Evolutionary conservation across 75 land plant species (phyloP), one percentile per base, ranked within the genome.

Genomic region (Selaginella tamariscina): DNA sequence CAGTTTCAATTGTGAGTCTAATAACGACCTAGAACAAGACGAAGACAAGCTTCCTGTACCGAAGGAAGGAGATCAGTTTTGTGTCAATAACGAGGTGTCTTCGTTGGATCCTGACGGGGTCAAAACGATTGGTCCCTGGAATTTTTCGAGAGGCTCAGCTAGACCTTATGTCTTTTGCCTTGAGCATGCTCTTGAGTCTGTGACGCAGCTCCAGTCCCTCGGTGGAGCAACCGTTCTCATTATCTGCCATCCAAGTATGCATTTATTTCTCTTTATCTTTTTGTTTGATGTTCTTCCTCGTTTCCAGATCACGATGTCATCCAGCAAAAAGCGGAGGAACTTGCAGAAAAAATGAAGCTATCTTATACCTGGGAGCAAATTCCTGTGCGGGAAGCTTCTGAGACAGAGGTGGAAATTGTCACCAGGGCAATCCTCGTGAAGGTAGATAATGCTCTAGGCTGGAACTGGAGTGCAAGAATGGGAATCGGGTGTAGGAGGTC

Each of bases 161-260:
- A 75, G 84, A 73, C 80, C 87, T 69, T 89, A 82, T 68, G 76
- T 91, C 27, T 84, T 95, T 39, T 95, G 99, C 72, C 86, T 95
- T 24, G 87, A 95, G 60, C 99, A 95, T 84, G 99, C 96, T 22
- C 69, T 82, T 22, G 85, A 86, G 65, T 84, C 85, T 28, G 75
- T 82, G 62, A 73, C 80, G 60, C 79, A 74, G 30, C 78, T 95
- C 57, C 80, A 72, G 32, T 20, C 71, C 18, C 74, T 85, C 57
- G 99, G 99, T 72, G 99, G 92, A 30, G 82, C 75, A 26, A 68
- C 82, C 63, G 69, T 88, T 5, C 55, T 91, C 32, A 78, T 95
- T 65, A 74, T 95, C 30, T 91, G 97, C 74, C 97, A 91, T 84
- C 83, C 92, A 77, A 85, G 99, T 95, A 65, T 77, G 76, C 27